Base-by-base conservation (phyloP, 2,329 filamentous ascomycete species). In the Claviceps purpurea region DNA sequence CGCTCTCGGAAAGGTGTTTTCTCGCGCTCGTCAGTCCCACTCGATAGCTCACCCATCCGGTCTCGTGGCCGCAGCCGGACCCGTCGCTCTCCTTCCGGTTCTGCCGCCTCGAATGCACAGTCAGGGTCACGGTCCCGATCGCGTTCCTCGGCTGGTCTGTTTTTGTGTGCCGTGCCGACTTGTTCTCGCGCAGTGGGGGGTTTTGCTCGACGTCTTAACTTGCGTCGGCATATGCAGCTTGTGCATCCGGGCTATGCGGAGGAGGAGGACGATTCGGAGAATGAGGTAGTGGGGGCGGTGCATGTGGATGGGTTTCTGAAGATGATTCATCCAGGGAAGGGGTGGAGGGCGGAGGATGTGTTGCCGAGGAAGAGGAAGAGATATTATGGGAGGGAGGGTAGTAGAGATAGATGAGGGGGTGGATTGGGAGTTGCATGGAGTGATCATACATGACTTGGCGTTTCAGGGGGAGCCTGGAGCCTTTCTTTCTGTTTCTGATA, bases 271-370 rank as follows among this genome's bases (percentile, higher is more conserved):
- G 68, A 69, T 20, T 69, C 73, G 54, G 75, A 71, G 59, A 76
- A 74, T 52, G 78, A 81, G 59, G 75, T 80, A 59, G 58, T 73
- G 8, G 84, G 82, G 0, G 82, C 73, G 0, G 79, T 87, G 20
- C 84, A 87, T 58, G 74, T 80, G 1, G 84, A 88, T 63, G 80
- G 84, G 0, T 88, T 85, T 59, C 57, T 88, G 58, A 70, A 72
- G 60, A 74, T 76, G 4, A 73, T 87, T 50, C 67, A 70, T 53
- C 64, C 70, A 1, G 66, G 71, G 6, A 66, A 61, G 44, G 76
- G 75, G 0, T 79, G 75, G 76, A 64, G 73, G 42, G 69, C 63
- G 1, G 65, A 62, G 38, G 69, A 72, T 38, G 52, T 54, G 3
- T 52, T 50, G 1, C 53, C 55, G 47, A 61, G 64, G 48, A 66